Evolutionary conservation across 2,329 filamentous ascomycete species (phyloP).

Genomic region (Botrytis pseudocinerea): DNA sequence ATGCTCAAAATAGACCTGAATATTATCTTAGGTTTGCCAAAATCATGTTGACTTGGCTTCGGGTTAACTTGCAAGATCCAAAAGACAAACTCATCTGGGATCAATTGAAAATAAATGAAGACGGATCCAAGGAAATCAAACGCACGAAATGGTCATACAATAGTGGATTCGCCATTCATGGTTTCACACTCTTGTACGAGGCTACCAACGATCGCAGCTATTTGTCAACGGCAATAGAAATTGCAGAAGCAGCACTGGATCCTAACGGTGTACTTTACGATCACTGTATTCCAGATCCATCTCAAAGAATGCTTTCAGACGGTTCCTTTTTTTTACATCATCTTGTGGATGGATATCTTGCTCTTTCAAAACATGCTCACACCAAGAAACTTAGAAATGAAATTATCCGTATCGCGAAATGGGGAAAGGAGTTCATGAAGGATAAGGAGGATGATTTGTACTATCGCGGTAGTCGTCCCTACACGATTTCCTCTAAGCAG

Average conservation of each 20-base stretch:
- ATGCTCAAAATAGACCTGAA: not conserved
- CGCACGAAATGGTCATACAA: slow-evolving; percentile 34
- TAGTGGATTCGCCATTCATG: slow-evolving; percentile 31
- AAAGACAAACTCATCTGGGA: slow-evolving; percentile 33
- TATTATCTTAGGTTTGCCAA: not conserved
- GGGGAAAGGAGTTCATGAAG: slow-evolving; percentile 31
- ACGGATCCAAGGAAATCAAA: slow-evolving; percentile 28
- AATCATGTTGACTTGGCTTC: slow-evolving; percentile 24
- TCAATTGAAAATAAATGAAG: slow-evolving; percentile 23
- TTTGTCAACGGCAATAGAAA: slow-evolving; percentile 25
- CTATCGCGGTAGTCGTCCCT: slow-evolving; percentile 30
- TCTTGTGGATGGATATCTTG: slow-evolving; percentile 30
- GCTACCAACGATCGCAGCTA: slow-evolving; percentile 20
- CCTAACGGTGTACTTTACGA: slow-evolving; percentile 25
- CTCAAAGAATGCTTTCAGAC: slow-evolving; percentile 29
- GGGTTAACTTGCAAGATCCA: slow-evolving; percentile 26
- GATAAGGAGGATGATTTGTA: slow-evolving; percentile 28
- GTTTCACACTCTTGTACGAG: slow-evolving; percentile 27
- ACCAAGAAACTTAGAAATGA: slow-evolving; percentile 21
- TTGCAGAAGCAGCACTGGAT: slow-evolving; percentile 30
- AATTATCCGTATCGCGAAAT: slow-evolving; percentile 27
- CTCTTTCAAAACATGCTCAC: slow-evolving; percentile 24
- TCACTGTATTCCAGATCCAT: slow-evolving; percentile 21
- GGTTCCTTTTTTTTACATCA: slow-evolving; percentile 33
- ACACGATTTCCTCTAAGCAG: slow-evolving; percentile 27